Evolutionary conservation across 805 yeast genomes (phyloP).

Genomic region (Kodamaea jinghongensis): DNA sequence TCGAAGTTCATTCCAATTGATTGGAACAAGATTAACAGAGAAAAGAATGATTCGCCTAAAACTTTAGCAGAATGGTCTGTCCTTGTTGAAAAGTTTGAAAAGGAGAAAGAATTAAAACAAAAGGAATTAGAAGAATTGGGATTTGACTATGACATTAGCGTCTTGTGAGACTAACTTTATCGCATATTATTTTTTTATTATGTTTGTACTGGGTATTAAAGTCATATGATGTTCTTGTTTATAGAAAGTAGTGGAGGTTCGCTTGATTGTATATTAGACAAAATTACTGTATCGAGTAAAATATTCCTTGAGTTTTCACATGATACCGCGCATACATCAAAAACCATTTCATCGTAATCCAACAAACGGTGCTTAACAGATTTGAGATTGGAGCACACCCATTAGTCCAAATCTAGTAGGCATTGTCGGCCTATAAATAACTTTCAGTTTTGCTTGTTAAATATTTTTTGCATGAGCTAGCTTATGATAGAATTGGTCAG

Average conservation of each 20-base stretch:
- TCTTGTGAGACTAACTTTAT: conserved; percentile 11
- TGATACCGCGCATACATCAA: no score
- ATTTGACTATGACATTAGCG: conserved; percentile 44
- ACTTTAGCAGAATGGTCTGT: conserved; percentile 54
- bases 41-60: conserved; percentile 56
- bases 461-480: conserved; percentile 1
- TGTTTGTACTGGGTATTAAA: not conserved
- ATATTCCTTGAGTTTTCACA: not conserved
- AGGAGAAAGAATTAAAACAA: conserved; percentile 42
- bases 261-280: conserved; percentile 1
- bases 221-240: not conserved
- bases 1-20: conserved; percentile 56
- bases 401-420: not conserved
- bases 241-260: no score
- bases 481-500: no score
- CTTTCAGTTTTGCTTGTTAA: not conserved
- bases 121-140: conserved; percentile 54
- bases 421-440: conserved; percentile 2
- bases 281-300: conserved; percentile 6
- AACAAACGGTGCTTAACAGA: no score
- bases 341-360: no score
- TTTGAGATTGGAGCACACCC: no score
- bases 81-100: conserved; percentile 46
- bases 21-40: conserved; percentile 52
- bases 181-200: not conserved